Conservation (phyloP, 805 yeast species). For the Scheffersomyces amazonensis region DNA sequence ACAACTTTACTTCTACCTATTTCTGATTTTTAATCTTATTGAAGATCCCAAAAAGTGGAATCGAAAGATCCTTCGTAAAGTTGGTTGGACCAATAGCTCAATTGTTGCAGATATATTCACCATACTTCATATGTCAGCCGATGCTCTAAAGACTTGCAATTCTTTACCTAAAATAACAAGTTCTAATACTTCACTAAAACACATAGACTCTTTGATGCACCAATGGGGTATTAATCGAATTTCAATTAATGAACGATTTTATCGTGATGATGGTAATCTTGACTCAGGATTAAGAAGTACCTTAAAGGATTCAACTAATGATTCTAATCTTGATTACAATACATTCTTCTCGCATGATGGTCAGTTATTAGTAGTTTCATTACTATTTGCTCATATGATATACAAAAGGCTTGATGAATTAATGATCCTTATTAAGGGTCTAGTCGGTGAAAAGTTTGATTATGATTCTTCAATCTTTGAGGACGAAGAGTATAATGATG, state of each 20-base stretch:
- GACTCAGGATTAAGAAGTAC: constrained; percentile 4
- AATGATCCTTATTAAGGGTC: constrained; percentile 22
- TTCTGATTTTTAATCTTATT: constrained; percentile 20
- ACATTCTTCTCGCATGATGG: constrained; percentile 30
- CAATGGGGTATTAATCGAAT: constrained; percentile 25
- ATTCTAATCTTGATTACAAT: constrained; percentile 21
- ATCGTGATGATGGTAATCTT: constrained; percentile 3
- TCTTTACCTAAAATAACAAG: constrained; percentile 31
- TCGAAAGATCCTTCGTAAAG: constrained; percentile 18
- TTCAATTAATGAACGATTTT: constrained; percentile 23
- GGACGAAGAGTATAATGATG: not conserved
- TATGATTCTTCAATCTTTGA: constrained; percentile 1
- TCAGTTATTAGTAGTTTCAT: constrained; percentile 21
- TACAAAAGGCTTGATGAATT: constrained; percentile 28
- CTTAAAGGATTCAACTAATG: constrained; percentile 11
- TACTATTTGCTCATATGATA: constrained; percentile 26
- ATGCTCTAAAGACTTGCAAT: constrained; percentile 18
- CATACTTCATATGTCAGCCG: constrained; percentile 27
- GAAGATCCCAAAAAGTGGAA: constrained; percentile 26
- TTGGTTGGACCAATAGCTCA: constrained; percentile 29
- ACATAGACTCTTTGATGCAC: constrained; percentile 19
- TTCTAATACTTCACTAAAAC: constrained; percentile 27
- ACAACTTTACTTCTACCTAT: constrained; percentile 23
- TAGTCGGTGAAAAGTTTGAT: constrained; percentile 35
- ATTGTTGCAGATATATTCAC: constrained; percentile 27